A percentile compares a stretch with the other conserved stretches of the same genome.
These are phyloP conservation scores for Colletotrichum lentis DNA, from an alignment of 2,329 filamentous ascomycete species.

Conservation along the genomic window DNA sequence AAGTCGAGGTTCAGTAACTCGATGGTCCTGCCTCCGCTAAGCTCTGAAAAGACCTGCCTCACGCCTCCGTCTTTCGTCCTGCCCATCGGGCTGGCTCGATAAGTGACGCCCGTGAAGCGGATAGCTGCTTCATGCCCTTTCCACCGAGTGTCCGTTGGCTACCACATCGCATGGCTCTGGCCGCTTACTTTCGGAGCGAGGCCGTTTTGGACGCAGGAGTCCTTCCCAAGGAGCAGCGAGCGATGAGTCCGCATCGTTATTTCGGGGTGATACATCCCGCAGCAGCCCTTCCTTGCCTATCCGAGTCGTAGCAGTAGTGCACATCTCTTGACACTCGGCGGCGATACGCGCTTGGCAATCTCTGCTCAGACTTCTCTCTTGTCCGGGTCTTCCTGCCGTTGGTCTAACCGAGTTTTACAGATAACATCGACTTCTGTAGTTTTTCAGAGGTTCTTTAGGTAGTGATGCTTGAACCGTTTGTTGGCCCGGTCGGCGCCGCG, in stretches of 20 bases:
- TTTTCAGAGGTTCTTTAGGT: conserved; percentile 74
- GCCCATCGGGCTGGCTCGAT: background rate
- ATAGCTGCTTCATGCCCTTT: background rate
- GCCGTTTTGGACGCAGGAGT: background rate
- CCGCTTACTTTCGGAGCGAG: background rate
- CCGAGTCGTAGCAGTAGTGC: background rate
- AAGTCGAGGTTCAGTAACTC: background rate
- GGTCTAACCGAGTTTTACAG: background rate
- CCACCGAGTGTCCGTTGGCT: too few relatives aligned
- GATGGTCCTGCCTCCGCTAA: background rate
- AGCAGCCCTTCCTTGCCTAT: background rate
- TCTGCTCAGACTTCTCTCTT: background rate
- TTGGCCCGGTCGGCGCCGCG: conserved; percentile 85
- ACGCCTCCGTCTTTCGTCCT: background rate
- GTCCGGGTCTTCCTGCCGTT: background rate
- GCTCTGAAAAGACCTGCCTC: background rate
- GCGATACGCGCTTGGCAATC: background rate
- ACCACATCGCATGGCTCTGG: background rate
- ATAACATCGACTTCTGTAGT: accelerated
- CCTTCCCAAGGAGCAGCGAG: too few relatives aligned
- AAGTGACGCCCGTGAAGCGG: too few relatives aligned
- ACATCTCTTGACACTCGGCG: too few relatives aligned
- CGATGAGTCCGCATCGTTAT: background rate
- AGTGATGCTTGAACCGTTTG: conserved; percentile 90
- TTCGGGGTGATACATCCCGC: background rate